phyloP scores from a whole-genome alignment of 768 basidiomycete genomes.

The Mycena kentingensis region DNA sequence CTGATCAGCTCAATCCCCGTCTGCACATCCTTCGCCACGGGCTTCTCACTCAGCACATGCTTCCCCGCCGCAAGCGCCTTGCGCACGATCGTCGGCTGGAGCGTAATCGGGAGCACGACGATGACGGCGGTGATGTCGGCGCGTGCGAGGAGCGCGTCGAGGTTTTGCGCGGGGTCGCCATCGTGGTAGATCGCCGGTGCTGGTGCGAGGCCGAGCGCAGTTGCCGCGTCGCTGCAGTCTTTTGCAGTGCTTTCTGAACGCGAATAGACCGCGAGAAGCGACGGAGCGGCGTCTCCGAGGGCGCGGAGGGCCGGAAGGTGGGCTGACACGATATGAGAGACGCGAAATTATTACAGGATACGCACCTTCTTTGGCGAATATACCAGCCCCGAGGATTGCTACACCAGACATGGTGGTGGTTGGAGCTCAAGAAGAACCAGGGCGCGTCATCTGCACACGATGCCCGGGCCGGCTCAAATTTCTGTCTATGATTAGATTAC shows the following conservation, averaged over 20 bases:
- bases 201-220: constrained; percentile 39
- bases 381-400: constrained; percentile 80
- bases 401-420: constrained; percentile 39
- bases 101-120: constrained; percentile 74
- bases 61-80: constrained; percentile 74
- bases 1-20: constrained; percentile 65
- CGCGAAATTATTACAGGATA: too few species aligned
- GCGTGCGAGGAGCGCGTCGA: constrained; percentile 68
- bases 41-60: constrained; percentile 89
- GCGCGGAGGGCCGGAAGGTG: constrained; percentile 75
- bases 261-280: constrained; percentile 75
- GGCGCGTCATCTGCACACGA: background rate
- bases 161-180: constrained; percentile 41
- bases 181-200: constrained; percentile 61
- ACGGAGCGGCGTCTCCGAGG: constrained; percentile 47
- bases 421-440: background rate
- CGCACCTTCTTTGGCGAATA: constrained; percentile 76
- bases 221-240: constrained; percentile 52
- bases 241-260: constrained; percentile 64
- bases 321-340: too few species aligned
- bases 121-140: constrained; percentile 73
- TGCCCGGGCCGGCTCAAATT: background rate
- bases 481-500: constrained; percentile 21
- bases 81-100: constrained; percentile 68
- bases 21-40: constrained; percentile 71